phyloP scores from a whole-genome alignment of 2,329 filamentous ascomycete genomes.

The Colletotrichum horii region DNA sequence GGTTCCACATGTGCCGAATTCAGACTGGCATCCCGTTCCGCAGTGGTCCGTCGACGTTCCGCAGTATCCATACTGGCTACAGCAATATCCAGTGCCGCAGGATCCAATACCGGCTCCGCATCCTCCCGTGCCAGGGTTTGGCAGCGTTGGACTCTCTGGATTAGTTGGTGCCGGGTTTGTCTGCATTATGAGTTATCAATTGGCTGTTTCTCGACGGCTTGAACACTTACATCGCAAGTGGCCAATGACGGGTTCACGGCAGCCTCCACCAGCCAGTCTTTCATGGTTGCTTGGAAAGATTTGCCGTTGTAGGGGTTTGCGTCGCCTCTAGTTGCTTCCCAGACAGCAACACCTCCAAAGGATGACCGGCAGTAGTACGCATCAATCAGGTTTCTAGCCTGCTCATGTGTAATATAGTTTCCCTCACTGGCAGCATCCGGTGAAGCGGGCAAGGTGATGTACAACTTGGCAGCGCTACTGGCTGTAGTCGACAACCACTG shows the following conservation, averaged over 20 bases:
- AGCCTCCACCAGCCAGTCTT: conserved; percentile 6
- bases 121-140: background rate
- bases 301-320: conserved; percentile 17
- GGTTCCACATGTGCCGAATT: conserved; percentile 21
- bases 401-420: conserved; percentile 26
- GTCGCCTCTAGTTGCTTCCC: conserved; percentile 30
- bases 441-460: conserved; percentile 34
- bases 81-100: conserved; percentile 18
- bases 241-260: background rate
- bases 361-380: conserved; percentile 27
- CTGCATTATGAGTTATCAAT: background rate
- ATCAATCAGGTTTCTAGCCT: conserved; percentile 28
- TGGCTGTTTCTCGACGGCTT: background rate
- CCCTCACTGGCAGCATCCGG: conserved; percentile 24
- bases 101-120: conserved; percentile 8
- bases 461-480: conserved; percentile 31
- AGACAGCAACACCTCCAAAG: conserved; percentile 35
- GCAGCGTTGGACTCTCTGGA: background rate
- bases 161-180: background rate
- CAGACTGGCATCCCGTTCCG: conserved; percentile 17
- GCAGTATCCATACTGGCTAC: conserved; percentile 23
- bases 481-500: conserved; percentile 27
- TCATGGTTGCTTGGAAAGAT: conserved; percentile 19
- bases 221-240: background rate
- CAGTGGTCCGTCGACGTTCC: conserved; percentile 20